Percentiles rank a stretch among this genome's conserved stretches.
Conservation (phyloP, 2,329 filamentous ascomycete species). For the Chaetomium globosum region DNA sequence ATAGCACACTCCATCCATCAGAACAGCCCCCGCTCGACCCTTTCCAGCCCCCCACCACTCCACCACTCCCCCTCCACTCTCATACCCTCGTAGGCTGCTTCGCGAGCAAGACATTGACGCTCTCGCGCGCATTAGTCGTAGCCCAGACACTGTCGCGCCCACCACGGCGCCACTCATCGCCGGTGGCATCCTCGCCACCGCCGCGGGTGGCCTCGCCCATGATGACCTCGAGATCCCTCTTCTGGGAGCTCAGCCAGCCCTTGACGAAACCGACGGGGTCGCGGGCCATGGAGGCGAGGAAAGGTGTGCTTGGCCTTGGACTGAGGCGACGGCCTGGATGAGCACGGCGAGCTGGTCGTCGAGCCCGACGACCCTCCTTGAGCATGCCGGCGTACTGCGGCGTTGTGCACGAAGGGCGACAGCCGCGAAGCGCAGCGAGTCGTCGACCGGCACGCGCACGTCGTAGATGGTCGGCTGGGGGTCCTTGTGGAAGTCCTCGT, state of each 20-base stretch:
- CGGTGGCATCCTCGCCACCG: conserved; percentile 57
- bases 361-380: conserved; percentile 72
- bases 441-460: conserved; percentile 79
- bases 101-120: conserved; percentile 62
- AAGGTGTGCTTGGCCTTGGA: conserved; percentile 92
- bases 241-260: conserved; percentile 89
- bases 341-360: conserved; percentile 86
- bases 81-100: conserved; percentile 47
- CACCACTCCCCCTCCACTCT: not conserved
- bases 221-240: conserved; percentile 84
- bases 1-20: not conserved
- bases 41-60: too few relatives aligned
- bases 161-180: conserved; percentile 70
- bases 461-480: conserved; percentile 86
- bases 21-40: not conserved
- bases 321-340: conserved; percentile 77
- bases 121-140: conserved; percentile 62
- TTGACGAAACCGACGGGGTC: conserved; percentile 84
- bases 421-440: conserved; percentile 73
- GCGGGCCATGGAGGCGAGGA: conserved; percentile 75
- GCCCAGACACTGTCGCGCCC: conserved; percentile 59
- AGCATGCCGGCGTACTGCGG: conserved; percentile 71
- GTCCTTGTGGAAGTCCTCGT: conserved; percentile 75
- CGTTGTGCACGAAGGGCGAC: conserved; percentile 66
- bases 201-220: conserved; percentile 76